phyloP scores from a whole-genome alignment of 140 eudicot genomes.

The Flaveria floridana region DNA sequence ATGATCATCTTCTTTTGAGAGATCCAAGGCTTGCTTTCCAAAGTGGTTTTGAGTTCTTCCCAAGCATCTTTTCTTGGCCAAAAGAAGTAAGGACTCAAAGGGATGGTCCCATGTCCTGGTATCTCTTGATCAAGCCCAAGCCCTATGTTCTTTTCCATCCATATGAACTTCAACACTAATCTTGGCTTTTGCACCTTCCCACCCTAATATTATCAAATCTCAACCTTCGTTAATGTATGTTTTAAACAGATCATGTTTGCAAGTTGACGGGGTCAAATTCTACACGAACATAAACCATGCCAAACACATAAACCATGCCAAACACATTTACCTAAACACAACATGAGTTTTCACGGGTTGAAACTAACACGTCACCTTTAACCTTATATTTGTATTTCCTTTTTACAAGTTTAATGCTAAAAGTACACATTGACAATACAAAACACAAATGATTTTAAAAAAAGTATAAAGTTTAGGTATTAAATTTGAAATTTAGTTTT shows the following conservation, averaged over 20 bases:
- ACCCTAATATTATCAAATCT: constrained; percentile 20
- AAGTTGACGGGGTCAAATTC: too few species aligned
- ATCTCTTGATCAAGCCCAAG: constrained; percentile 71
- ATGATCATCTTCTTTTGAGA: constrained; percentile 82
- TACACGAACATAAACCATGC: neutral
- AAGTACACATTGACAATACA: neutral
- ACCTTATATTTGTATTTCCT: neutral
- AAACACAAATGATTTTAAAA: too few species aligned
- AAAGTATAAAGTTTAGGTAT: too few species aligned
- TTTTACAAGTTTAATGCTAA: neutral
- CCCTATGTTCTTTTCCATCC: constrained; percentile 99
- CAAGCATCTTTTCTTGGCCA: constrained; percentile 98
- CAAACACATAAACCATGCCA: neutral
- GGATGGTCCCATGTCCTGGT: constrained; percentile 75
- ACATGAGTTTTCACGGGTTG: neutral
- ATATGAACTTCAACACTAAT: constrained; percentile 82
- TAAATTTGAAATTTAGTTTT: too few species aligned
- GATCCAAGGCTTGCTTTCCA: constrained; percentile 84
- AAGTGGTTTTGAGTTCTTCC: constrained; percentile 78
- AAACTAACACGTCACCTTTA: neutral
- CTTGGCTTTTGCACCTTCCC: constrained; percentile 51
- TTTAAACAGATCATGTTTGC: neutral
- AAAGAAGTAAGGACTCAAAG: constrained; percentile 84
- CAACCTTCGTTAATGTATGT: neutral
- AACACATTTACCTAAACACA: neutral